Base-by-base conservation (phyloP, 1,284 basidiomycete species). In the Gomphus bonarii region DNA sequence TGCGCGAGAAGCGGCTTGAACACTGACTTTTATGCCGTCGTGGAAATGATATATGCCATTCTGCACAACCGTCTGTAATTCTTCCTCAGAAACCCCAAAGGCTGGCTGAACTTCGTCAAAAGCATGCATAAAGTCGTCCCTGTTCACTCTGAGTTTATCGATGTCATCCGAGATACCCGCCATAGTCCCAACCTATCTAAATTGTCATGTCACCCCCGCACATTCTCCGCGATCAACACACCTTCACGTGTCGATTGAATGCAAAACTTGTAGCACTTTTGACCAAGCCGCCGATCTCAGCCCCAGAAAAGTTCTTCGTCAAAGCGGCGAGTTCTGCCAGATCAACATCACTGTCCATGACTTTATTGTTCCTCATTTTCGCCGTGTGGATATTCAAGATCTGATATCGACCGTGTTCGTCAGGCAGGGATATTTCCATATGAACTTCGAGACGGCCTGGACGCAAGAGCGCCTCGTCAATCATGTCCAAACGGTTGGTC, bases 401-500 rank as follows among this genome's bases (percentile, higher is more conserved):
- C 71, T 99, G 97, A 53, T 81, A 75, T 25, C 97, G 90, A 53
- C 97, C 97, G 3, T 86, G 75, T 68, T 95, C 95, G 67, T 99
- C 95, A 0, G 97, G 97, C 1, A 99, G 77, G 4, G 93, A 97
- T 62, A 99, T 98, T 72, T 99, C 97, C 85, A 99, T 97, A 72
- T 99, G 97, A n/a, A 99, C 95, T 70, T 99, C 97, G 50, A 99
- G 85, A 76, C 97, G 94, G 58, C 97, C 97, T 1, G 97, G 95
- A 66, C 97, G 94, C 12, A 98, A 80, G 1, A 99, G 80, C 6
- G 95, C 97, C 68, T 99, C 97, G 67, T 99, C 97, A 65, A 99
- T 98, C 95, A 99, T 95, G 77, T 99, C 97, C 55, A 88, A 75
- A 61, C 97, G 87, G 72, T 99, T 99, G 54, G 97, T 99, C 97